Base-by-base conservation (phyloP, 2,329 filamentous ascomycete genomes). In the Ascochyta koolunga region DNA sequence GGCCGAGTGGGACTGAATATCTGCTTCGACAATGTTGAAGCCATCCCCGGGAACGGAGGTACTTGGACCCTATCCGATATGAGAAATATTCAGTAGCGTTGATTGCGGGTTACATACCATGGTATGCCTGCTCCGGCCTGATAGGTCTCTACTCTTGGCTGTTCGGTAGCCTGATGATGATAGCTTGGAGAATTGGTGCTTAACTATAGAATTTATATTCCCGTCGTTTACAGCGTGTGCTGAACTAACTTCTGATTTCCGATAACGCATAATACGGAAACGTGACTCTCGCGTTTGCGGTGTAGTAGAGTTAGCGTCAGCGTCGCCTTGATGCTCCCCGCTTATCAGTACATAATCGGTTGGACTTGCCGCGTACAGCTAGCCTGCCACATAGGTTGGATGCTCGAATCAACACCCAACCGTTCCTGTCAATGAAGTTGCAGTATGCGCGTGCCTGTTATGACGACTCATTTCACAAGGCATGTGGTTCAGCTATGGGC, bases 21-120 rank as follows among this genome's bases (percentile, higher is more conserved):
- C 77, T 32, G 80, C 78, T 60, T 82, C 80, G n/a, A 82, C 73
- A 22, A 82, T 70, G 50, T 69, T 59, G 35, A 72, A 62, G 6
- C 16, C 22, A 10, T 16, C n/a, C 19, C 33, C 35, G 10, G 38
- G 22, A 1, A 22, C 1, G 31, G 22, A 10, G 4, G 4, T 5
- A 1, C 0, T n/a, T 15, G 31, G 16, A 9, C 15, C 16, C 51
- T 54, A 10, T 10, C 1, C 5, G 5, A 1, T 7, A 2, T 54
- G 7, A 54, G 9, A 5, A 4, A 2, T n/a, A 9, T 3, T 4
- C 4, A n/a, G 5, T 7, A 16, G 8, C 15, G 13, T 16, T 15
- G 11, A 16, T 11, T 11, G 16, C 8, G 9, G 5, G 5, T 8
- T 5, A 27, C 46, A 25, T 16, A 46, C 50, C 50, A 58, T 58